Conservation (phyloP, 2,329 filamentous ascomycete genomes). For the Corniculantispora saksenae region DNA sequence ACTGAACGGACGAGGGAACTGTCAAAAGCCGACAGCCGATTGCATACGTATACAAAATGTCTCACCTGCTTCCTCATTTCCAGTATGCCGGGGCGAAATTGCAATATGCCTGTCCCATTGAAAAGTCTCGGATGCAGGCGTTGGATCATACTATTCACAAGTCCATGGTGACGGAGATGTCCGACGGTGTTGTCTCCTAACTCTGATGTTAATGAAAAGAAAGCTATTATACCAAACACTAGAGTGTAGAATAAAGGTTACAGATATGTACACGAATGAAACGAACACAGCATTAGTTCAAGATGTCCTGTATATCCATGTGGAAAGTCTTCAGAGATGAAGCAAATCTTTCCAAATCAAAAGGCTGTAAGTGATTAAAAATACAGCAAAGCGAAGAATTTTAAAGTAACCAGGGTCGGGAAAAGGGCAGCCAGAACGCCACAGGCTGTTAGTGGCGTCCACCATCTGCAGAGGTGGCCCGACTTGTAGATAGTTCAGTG, state of each 20-base stretch:
- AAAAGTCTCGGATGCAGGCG: background rate
- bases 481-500: constrained; percentile 47
- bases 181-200: background rate
- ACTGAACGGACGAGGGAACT: background rate
- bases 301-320: constrained; percentile 14
- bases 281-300: background rate
- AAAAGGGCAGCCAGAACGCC: background rate
- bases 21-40: constrained; percentile 4
- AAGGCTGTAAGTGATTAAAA: background rate
- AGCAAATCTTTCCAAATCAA: background rate
- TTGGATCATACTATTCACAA: background rate
- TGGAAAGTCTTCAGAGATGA: background rate
- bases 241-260: background rate
- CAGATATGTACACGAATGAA: constrained; percentile 8
- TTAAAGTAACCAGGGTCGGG: background rate
- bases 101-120: background rate
- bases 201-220: background rate
- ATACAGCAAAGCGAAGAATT: background rate
- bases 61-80: constrained; percentile 10
- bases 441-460: background rate
- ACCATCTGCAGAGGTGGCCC: constrained; percentile 38
- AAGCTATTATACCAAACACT: background rate
- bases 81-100: background rate
- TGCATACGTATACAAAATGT: background rate
- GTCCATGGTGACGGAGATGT: background rate